Evolutionary conservation across 495 filamentous ascomycete genomes (phyloP), one percentile per base, ranked within the genome.

Genomic region (Hypomontagnella monticulosa): DNA sequence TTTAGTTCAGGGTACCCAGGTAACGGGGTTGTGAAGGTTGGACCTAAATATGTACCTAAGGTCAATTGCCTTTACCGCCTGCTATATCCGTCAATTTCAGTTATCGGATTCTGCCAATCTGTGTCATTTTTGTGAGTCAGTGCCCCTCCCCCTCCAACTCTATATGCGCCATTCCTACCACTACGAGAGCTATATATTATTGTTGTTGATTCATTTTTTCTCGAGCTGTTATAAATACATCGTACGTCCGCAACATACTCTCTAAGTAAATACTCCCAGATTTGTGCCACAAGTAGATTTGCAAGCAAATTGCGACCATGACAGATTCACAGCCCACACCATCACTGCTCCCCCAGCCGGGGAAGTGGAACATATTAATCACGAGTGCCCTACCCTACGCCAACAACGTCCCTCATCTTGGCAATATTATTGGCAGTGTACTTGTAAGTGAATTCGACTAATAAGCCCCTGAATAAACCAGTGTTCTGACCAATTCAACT

Each of bases 381-480:
- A 90, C 84, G 8, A 88, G 85, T 55, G 88, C 90, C 40, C 71
- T 93, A 33, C 91, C 92, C 40, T 98, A 97, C 73, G 93, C 97
- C 50, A 98, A 98, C 80, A 97, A 97, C 77, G 91, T 96, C 8
- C 95, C 94, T 50, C 94, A 97, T 78, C 82, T 97, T 70, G 93
- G 95, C 54, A 99, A 99, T 76, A 89, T 97, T 55, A 85, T 97
- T 53, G 95, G 95, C 56, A 92, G 88, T 66, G 93, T 97, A 36
- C 84, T 98, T 70, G 66, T 69, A 63, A 52, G 66, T 60, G 4
- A 55, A 54, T 4, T n/a, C 88, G 86, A 66, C 90, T 91, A 36
- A 91, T 93, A 77, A 69, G 61, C 42, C 30, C 19, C 16, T 10
- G 23, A 1, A 41, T 2, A 27, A 19, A 47, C 59, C 56, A 60